Evolutionary conservation across 2,329 filamentous ascomycete genomes (phyloP), one percentile per base, ranked within the genome.

Genomic region (Aspergillus ustus): DNA sequence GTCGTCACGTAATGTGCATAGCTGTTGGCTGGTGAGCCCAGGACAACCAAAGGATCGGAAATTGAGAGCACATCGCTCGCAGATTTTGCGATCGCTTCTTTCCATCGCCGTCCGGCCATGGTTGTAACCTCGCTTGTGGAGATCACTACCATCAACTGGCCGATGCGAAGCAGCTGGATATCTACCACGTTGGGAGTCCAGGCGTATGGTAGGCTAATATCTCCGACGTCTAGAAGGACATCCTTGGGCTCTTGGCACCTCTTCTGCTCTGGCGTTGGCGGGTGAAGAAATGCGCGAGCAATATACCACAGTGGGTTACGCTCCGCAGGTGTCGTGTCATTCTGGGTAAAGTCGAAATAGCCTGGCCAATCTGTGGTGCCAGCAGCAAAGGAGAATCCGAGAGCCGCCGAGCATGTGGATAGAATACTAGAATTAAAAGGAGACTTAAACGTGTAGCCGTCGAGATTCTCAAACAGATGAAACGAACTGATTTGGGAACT

Each of bases 181-280:
- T 97, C 92, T 50, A 96, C 93, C 51, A 97, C 88, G 68, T 97
- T 97, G 0, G 94, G 92, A 0, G 90, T 89, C 94, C 94, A 98
- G 7, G 86, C 81, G 75, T 97, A 97, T 0, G 94, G 94, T 9
- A 78, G 79, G 3, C 82, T 81, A n/a, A 93, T 85, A 72, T 93
- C 89, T 44, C 94, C 94, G 1, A 96, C 92, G 67, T 97, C 93
- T 1, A 98, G 85, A 0, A 98, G 82, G 59, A 98, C 89, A 0
- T 92, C 90, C 73, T 98, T 97, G 1, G 89, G 86, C 25, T 82
- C 83, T 67, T 98, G 94, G 70, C 94, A 98, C 0, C 80, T 82
- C 60, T 83, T 83, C 73, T 97, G 94, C 61, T 87, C 84, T 5
- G 86, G 76, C 0, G 84, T 87, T 0, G 94, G 92, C 22, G 83